phyloP scores from a whole-genome alignment of 1,284 basidiomycete genomes.

The Schizopora paradoxa region DNA sequence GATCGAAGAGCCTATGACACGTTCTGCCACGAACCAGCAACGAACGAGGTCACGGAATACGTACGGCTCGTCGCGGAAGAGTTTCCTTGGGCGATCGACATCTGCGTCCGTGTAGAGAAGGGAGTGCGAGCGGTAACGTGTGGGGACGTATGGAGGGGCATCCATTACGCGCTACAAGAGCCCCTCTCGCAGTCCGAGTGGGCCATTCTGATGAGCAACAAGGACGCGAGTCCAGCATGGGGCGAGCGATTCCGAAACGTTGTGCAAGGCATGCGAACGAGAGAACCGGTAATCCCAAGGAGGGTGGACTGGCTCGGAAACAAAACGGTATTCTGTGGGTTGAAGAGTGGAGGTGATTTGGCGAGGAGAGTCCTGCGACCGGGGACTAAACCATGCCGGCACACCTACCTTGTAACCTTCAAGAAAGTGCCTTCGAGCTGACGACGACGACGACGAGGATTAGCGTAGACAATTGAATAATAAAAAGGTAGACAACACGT shows the following conservation, averaged over 20 bases:
- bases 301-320: slow-evolving; percentile 8
- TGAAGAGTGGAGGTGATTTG: too few relatives aligned
- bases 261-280: neutral
- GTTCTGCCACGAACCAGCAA: slow-evolving; percentile 32
- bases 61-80: slow-evolving; percentile 48
- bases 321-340: slow-evolving; percentile 5
- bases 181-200: neutral
- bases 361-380: too few relatives aligned
- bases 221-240: too few relatives aligned
- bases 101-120: slow-evolving; percentile 26
- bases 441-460: too few relatives aligned
- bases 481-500: too few relatives aligned
- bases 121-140: slow-evolving; percentile 3
- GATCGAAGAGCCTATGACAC: slow-evolving; percentile 30
- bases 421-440: too few relatives aligned
- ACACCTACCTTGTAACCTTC: too few relatives aligned
- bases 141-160: slow-evolving; percentile 3
- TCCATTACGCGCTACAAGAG: neutral
- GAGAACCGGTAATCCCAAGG: too few relatives aligned
- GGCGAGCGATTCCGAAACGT: too few relatives aligned
- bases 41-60: slow-evolving; percentile 29
- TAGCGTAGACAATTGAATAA: too few relatives aligned
- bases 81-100: slow-evolving; percentile 58
- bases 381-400: too few relatives aligned
- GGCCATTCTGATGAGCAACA: neutral